Evolutionary conservation across 1,284 basidiomycete genomes (phyloP), one percentile per base, ranked within the genome.

Genomic region (Amylostereum chailletii): DNA sequence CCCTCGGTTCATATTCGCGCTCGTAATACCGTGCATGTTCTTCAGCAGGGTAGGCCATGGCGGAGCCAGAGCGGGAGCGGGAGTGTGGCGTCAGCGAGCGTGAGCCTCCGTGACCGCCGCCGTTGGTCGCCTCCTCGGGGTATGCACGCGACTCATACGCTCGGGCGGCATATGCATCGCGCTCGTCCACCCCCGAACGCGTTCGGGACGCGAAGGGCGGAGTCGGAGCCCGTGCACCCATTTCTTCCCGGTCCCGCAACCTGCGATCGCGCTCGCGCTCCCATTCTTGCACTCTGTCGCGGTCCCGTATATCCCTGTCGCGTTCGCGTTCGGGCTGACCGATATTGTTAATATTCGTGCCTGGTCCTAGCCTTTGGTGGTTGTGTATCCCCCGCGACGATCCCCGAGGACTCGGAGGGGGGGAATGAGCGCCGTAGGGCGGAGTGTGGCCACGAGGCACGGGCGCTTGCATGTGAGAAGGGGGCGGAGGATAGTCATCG

Each of bases 311-410:
- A 19, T 19, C 19, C 26, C 30, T 26, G 10, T 43, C 42, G 6
- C 19, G 19, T 26, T 42, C 40, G 40, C 26, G 40, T 7, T 42
- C 10, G 8, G 53, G 43, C 42, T 64, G 65, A 9, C 49, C 51
- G 42, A 58, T 61, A 32, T 62, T 60, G 55, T 74, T 74, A 40
- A 81, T 71, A 56, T 75, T 78, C 30, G 77, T 71, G 5, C 72
- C 80, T 42, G 81, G 81, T 3, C 79, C 83, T 55, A 82, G 59
- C 52, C 81, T 78, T 64, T 84, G 83, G 62, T 86, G 83, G 54
- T 71, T 71, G 61, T 86, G 85, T 40, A 75, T 62, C 51, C 70
- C 69, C 50, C 48, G 54, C 34, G 52, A 36, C 8, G 42, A 42
- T 34, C 49, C 43, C 34, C 49, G 46, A 50, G 44, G 50, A 10